Evolutionary conservation across 2,329 filamentous ascomycete genomes (phyloP).

Genomic region (Dendrostoma leiphaemia): DNA sequence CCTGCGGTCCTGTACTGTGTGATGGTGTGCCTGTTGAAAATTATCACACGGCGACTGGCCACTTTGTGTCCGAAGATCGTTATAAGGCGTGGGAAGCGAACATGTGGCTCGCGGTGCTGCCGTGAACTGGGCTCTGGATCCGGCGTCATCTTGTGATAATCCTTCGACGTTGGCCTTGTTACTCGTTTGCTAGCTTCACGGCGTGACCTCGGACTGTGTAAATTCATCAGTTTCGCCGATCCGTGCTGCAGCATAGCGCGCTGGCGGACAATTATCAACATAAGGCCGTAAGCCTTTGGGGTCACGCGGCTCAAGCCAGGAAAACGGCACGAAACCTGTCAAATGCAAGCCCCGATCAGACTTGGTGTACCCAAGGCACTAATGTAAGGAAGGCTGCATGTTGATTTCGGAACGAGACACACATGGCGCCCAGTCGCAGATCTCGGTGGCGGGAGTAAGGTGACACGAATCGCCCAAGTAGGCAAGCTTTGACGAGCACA

Average conservation of each 20-base stretch:
- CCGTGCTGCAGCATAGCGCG: slow-evolving; percentile 3
- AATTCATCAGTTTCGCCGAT: too few relatives aligned
- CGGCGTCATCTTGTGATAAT: neutral
- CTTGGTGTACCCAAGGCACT: too few relatives aligned
- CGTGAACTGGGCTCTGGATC: neutral
- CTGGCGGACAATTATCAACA: slow-evolving; percentile 1
- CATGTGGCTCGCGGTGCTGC: neutral
- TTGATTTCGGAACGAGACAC: slow-evolving; percentile 15
- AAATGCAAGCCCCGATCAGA: slow-evolving; percentile 23
- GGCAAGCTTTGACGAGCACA: slow-evolving; percentile 39
- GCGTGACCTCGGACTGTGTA: neutral
- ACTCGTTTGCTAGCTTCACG: neutral
- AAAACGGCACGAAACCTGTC: slow-evolving; percentile 22
- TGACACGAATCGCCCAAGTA: slow-evolving; percentile 34
- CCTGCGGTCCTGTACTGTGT: too few relatives aligned
- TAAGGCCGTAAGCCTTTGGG: slow-evolving; percentile 26
- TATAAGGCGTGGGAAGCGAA: neutral
- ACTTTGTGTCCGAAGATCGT: neutral
- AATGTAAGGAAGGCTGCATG: slow-evolving; percentile 17
- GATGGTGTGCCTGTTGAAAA: neutral
- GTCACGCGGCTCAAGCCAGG: neutral
- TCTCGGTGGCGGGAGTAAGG: slow-evolving; percentile 16
- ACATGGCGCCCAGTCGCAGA: slow-evolving; percentile 14
- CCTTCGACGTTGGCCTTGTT: neutral
- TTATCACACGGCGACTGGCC: neutral